Percentiles rank a stretch among this genome's conserved stretches.
Evolutionary conservation across 495 filamentous ascomycete genomes (phyloP).

Genomic region (Aspergillus steynii): DNA sequence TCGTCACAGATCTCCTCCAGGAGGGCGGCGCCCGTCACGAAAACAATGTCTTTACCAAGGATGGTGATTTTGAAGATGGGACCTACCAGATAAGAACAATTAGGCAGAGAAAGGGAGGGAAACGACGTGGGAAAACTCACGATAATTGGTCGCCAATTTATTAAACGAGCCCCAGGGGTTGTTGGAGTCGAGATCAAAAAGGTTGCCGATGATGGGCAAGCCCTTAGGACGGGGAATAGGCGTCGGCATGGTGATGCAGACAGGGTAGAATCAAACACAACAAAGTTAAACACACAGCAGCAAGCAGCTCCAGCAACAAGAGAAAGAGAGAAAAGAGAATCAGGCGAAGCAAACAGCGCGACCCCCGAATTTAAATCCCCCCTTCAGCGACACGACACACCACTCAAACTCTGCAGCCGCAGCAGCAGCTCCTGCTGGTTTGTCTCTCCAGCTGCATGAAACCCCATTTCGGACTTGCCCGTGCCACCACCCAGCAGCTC

Average conservation of each 20-base stretch:
- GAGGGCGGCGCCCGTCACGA: conserved; percentile 57
- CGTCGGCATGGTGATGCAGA: conserved; percentile 33
- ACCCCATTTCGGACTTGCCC: conserved; percentile 4
- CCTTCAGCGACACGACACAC: background rate
- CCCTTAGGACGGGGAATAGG: conserved; percentile 66
- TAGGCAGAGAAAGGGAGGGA: conserved; percentile 1
- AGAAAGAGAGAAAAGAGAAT: background rate
- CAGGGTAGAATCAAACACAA: conserved; percentile 1
- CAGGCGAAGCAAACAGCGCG: background rate
- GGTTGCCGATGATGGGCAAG: conserved; percentile 67
- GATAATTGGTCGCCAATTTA: conserved; percentile 64
- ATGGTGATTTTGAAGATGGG: conserved; percentile 72
- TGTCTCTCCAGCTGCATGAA: background rate
- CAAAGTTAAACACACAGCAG: background rate
- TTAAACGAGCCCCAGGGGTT: conserved; percentile 65
- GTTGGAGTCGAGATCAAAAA: conserved; percentile 60
- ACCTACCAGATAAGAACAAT: conserved; percentile 37
- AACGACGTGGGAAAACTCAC: conserved; percentile 28
- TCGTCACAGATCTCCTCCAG: conserved; percentile 73
- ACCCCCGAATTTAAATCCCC: conserved; percentile 11
- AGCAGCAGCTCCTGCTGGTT: background rate
- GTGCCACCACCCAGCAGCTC: conserved; percentile 13
- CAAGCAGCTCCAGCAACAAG: background rate
- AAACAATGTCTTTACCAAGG: conserved; percentile 50
- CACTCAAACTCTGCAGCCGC: background rate